Percentiles rank a stretch among this genome's conserved stretches.
Evolutionary conservation across 176 grass and related monocot genomes (phyloP).

Genomic region (Cocos nucifera): DNA sequence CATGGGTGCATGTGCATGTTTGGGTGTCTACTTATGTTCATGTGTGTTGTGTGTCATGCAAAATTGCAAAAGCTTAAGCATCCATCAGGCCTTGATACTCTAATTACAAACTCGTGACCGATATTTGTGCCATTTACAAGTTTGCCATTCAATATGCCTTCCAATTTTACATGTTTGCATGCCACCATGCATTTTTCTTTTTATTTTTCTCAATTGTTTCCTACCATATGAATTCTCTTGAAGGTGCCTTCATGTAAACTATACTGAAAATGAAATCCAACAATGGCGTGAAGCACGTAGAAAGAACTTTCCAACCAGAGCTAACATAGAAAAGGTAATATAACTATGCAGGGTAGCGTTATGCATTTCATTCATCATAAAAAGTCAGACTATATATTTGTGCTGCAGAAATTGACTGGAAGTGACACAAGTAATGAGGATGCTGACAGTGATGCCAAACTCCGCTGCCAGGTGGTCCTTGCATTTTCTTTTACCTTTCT

Average conservation of each 20-base stretch:
- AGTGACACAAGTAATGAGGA: constrained; percentile 17
- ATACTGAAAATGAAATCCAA: constrained; percentile 73
- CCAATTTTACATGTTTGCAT: background rate
- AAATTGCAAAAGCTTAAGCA: no score
- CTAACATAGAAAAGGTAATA: constrained; percentile 54
- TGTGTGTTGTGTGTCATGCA: no score
- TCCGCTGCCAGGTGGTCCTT: constrained; percentile 43
- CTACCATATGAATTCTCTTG: constrained; percentile 13
- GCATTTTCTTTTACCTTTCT: constrained; percentile 1
- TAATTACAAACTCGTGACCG: no score
- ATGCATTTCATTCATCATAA: constrained; percentile 6
- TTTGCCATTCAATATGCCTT: no score
- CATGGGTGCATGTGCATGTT: no score
- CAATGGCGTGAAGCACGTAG: constrained; percentile 78
- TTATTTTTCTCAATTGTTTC: constrained; percentile 1
- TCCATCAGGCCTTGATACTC: no score
- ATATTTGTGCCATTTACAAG: no score
- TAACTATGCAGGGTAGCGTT: background rate
- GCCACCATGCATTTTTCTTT: background rate
- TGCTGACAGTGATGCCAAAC: constrained; percentile 43
- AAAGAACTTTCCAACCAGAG: constrained; percentile 66
- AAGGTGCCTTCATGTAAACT: constrained; percentile 38
- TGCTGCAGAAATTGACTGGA: constrained; percentile 54
- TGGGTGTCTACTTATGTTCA: no score
- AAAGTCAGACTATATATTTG: constrained; percentile 6